Percentiles rank a stretch among this genome's conserved stretches.
Conservation (phyloP, 2,329 filamentous ascomycete genomes). For the Aspergillus quadricinctus region DNA sequence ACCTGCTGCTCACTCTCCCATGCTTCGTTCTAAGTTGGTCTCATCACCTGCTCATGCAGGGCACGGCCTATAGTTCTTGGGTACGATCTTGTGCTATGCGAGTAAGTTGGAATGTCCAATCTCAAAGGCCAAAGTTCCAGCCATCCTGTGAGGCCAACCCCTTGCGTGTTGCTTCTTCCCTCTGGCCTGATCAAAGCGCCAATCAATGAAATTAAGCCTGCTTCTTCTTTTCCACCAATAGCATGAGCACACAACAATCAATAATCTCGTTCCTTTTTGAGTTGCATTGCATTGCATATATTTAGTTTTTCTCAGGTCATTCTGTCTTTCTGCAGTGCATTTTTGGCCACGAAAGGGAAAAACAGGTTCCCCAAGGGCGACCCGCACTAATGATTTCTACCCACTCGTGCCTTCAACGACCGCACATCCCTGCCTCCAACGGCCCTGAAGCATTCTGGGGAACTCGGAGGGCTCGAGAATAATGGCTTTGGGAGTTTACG, state of each 20-base stretch:
- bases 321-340: conserved; percentile 7
- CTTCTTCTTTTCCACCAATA: conserved; percentile 2
- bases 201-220: conserved; percentile 7
- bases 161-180: conserved; percentile 17
- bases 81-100: neutral
- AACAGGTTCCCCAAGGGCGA: neutral
- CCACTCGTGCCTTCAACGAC: neutral
- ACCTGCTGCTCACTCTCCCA: conserved; percentile 6
- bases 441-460: neutral
- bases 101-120: neutral
- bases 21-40: conserved; percentile 12
- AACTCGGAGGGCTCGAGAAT: neutral
- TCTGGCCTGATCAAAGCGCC: conserved; percentile 2
- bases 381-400: neutral
- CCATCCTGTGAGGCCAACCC: conserved; percentile 11
- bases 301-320: conserved; percentile 4
- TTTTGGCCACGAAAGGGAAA: neutral
- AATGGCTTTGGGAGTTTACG: neutral
- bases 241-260: conserved; percentile 6
- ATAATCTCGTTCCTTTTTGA: conserved; percentile 13
- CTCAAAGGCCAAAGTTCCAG: neutral
- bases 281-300: conserved; percentile 22
- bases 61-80: conserved; percentile 12
- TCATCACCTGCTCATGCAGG: conserved; percentile 11
- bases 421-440: neutral